These are phyloP conservation scores for Vigna hirtella DNA, from an alignment of 306 rosid genomes.

Conservation along the genomic window DNA sequence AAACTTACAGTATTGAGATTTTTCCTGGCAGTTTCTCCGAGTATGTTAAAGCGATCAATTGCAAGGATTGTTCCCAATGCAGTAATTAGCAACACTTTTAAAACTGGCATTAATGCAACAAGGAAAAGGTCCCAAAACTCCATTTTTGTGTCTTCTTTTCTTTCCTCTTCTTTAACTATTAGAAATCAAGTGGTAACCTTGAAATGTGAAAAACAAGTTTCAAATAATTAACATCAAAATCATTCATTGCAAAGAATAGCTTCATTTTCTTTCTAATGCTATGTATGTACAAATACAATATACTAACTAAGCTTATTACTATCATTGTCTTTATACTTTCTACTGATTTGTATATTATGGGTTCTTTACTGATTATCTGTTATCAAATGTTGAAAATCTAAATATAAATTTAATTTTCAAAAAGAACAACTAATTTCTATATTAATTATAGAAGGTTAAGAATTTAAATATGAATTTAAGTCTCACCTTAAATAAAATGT, in stretches of 20 bases:
- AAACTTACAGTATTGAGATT: conserved; percentile 49
- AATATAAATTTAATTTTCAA: too few relatives aligned
- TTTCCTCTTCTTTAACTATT: not conserved
- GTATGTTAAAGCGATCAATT: conserved; percentile 47
- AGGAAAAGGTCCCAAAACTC: conserved; percentile 51
- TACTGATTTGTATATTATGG: too few relatives aligned
- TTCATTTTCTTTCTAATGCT: not conserved
- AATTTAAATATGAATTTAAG: too few relatives aligned
- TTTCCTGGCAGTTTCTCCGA: conserved; percentile 42
- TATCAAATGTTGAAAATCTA: too few relatives aligned
- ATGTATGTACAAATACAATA: not conserved
- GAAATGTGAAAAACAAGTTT: conserved; percentile 10
- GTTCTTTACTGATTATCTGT: too few relatives aligned
- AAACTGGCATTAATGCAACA: conserved; percentile 55
- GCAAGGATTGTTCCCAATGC: conserved; percentile 47
- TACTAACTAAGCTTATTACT: not conserved
- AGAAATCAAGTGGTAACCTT: not conserved
- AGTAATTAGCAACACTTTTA: conserved; percentile 51
- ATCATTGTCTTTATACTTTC: too few relatives aligned
- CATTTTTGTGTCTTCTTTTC: conserved; percentile 39
- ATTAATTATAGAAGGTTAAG: too few relatives aligned
- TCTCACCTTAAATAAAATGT: too few relatives aligned
- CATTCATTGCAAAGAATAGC: not conserved
- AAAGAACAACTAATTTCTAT: too few relatives aligned
- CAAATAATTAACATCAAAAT: not conserved